Base-by-base conservation (phyloP, 768 basidiomycete genomes). In the Mycena chlorophos region DNA sequence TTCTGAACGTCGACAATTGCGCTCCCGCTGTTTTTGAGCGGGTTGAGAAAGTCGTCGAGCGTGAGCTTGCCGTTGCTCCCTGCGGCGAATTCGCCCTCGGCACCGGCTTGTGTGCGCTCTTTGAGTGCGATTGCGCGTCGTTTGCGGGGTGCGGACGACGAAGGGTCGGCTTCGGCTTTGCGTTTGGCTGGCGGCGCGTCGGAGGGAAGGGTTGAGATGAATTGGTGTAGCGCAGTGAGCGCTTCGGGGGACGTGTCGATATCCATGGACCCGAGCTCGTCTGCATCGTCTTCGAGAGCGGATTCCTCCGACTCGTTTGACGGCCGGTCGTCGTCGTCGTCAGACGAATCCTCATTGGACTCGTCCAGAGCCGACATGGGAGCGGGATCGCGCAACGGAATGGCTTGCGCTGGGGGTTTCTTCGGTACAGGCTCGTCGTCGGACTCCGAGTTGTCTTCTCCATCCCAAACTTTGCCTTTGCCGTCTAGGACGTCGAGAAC, bases 31-130 rank as follows among this genome's bases (percentile, higher is more conserved):
- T 81, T 79, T 0, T 82, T 79, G 3, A 91, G 81, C 1, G 89
- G 88, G 2, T 84, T 83, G 30, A 94, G 83, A 4, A 94, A 79
- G 65, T 94, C 90, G 13, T 89, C 85, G 6, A 92, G 67, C 27
- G 79, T 76, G 4, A 93, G 77, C 66, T 83, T 85, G 30, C n/a
- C 63, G 64, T 49, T 65, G 85, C 85, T 81, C 63, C 76, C 75
- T 39, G 82, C 81, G 12, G 81, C 83, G 66, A 94, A 95, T 65
- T 94, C 92, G 63, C 85, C 86, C 67, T 94, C 94, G 27, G 79
- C 80, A 5, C 90, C 92, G 26, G 86, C 83, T 64, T 91, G 88
- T 2, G 87, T 92, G 49, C 81, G 81, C 64, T 94, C 92, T 52
- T 80, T 73, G 49, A 93, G 39, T 10, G 49, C 52, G 39, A 82